Evolutionary conservation across 2,329 filamentous ascomycete species (phyloP).

Genomic region (Elsinoe batatas): DNA sequence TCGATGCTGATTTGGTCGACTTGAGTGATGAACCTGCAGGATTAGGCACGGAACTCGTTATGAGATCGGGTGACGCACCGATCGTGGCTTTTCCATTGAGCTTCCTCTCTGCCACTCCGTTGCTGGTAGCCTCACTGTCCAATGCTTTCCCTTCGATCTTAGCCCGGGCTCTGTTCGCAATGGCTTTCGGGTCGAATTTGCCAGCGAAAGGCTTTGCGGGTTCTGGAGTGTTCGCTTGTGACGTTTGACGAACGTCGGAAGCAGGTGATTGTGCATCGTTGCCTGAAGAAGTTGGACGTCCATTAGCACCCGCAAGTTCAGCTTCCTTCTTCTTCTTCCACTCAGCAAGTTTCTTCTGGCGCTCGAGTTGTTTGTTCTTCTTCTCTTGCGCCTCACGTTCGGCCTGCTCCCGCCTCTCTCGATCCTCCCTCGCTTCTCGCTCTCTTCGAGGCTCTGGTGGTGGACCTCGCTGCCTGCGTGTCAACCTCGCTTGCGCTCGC

Average conservation of each 20-base stretch:
- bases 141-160: slow-evolving; percentile 39
- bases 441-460: not conserved
- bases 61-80: not conserved
- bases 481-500: not conserved
- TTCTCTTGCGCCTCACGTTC: not conserved
- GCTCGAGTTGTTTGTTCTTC: slow-evolving; percentile 47
- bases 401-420: slow-evolving; percentile 13
- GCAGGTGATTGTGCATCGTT: slow-evolving; percentile 11
- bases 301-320: slow-evolving; percentile 43
- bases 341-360: slow-evolving; percentile 71
- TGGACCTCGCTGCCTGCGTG: not conserved
- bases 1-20: slow-evolving; percentile 51
- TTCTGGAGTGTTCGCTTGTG: slow-evolving; percentile 23
- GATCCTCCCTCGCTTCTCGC: slow-evolving; percentile 10
- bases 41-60: not conserved
- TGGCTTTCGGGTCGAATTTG: slow-evolving; percentile 80
- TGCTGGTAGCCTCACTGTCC: slow-evolving; percentile 46
- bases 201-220: slow-evolving; percentile 56
- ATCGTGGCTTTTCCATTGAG: not conserved
- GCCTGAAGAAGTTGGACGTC: slow-evolving; percentile 46
- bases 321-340: slow-evolving; percentile 75
- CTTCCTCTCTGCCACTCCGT: slow-evolving; percentile 23
- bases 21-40: slow-evolving; percentile 37
- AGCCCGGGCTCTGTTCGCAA: slow-evolving; percentile 64
- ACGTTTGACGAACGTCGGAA: slow-evolving; percentile 12